Base-by-base conservation (phyloP, 306 rosid genomes). In the Medicago lupulina region DNA sequence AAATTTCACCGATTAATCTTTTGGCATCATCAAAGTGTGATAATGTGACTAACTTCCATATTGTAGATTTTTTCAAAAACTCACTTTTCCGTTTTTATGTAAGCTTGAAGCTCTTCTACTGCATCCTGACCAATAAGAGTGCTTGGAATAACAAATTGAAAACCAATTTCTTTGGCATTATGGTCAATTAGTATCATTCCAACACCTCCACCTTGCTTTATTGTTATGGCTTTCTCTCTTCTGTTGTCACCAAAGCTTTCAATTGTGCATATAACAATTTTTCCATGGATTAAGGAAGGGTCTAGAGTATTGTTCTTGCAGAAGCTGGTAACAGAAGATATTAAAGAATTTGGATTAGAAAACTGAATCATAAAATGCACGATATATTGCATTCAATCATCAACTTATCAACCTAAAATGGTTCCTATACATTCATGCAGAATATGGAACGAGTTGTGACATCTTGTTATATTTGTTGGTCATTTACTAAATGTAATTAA, bases 121-220 rank as follows among this genome's bases (percentile, higher is more conserved):
- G 83, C 83, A 78, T 82, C 86, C 67, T 86, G 87, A 74, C 92
- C 86, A 80, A 91, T 87, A 55, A 85, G 73, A 70, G 91, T 86
- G 81, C 69, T 79, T 13, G 95, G 89, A 67, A 89, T 87, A 84
- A 85, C 82, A 75, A 84, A 86, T 74, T 87, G 88, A 67, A 85
- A 89, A 53, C 88, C 91, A 50, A 89, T 31, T 15, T 86, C 88
- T 83, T 81, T 86, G 40, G 85, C 76, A 65, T 75, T 73, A 64
- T 90, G 85, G 75, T 91, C 97, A 55, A 87, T 84, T 25, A 86
- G 89, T 73, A 89, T 89, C 89, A 87, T 85, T 74, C 97, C 92
- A 72, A 87, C 91, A 18, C 87, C 94, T 44, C 91, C 92, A 64
- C 91, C 92, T 74, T 87, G 71, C 78, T 36, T 79, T 79, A 86